These are phyloP conservation scores for Neonectria ditissima DNA, from an alignment of 2,329 filamentous ascomycete genomes.

Conservation along the genomic window DNA sequence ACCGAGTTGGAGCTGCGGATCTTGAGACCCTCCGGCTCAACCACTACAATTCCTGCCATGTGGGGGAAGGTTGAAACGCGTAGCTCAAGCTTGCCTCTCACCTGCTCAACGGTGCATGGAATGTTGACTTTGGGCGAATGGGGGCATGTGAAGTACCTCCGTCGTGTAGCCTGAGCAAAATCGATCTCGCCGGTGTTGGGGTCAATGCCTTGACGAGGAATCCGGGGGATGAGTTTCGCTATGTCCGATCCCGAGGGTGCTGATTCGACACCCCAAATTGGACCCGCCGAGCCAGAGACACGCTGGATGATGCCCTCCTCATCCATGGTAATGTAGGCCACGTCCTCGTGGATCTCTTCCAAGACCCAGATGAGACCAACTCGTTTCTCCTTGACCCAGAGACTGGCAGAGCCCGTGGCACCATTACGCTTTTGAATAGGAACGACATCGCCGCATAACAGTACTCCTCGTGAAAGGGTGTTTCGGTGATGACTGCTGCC, in stretches of 20 bases:
- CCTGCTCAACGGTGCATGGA: conserved; percentile 83
- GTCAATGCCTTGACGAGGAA: conserved; percentile 81
- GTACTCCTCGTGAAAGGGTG: conserved; percentile 85
- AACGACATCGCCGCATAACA: conserved; percentile 97
- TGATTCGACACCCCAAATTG: conserved; percentile 85
- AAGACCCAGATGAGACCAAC: conserved; percentile 96
- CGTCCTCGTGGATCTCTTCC: conserved; percentile 96
- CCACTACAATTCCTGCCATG: conserved; percentile 95
- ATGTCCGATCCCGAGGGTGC: conserved; percentile 78
- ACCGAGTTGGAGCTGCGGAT: conserved; percentile 95
- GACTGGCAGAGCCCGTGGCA: conserved; percentile 87
- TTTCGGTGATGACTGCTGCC: conserved; percentile 72
- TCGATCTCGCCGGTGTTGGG: conserved; percentile 79
- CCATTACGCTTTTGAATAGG: conserved; percentile 97
- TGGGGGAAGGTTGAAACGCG: conserved; percentile 95
- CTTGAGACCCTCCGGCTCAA: conserved; percentile 80
- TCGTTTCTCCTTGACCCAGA: conserved; percentile 99
- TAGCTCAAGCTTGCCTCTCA: conserved; percentile 76
- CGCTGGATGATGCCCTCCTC: conserved; percentile 79
- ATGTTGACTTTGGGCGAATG: conserved; percentile 83
- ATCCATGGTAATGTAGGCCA: conserved; percentile 81
- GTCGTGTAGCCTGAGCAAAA: conserved; percentile 77
- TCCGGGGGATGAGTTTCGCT: conserved; percentile 80
- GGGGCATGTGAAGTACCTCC: conserved; percentile 86
- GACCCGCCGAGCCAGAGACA: conserved; percentile 79